Evolutionary conservation across 306 rosid species (phyloP).

Genomic region (Vigna nakashimae): DNA sequence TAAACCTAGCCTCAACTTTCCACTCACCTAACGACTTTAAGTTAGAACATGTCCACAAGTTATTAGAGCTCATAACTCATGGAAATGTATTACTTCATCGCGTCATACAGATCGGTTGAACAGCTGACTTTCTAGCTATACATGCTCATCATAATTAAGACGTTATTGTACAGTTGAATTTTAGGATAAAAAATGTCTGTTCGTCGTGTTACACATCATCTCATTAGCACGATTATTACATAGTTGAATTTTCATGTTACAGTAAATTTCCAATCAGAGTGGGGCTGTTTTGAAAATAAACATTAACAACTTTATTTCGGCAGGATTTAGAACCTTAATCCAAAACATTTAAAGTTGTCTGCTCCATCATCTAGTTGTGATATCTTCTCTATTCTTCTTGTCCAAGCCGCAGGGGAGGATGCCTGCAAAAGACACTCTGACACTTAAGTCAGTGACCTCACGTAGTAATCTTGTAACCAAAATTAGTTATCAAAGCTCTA

Average conservation of each 20-base stretch:
- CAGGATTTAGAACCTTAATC: no score
- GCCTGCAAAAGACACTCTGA: no score
- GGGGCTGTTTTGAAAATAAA: background rate
- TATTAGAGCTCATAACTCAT: background rate
- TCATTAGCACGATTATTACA: background rate
- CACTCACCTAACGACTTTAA: slow-evolving; percentile 1
- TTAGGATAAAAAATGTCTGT: background rate
- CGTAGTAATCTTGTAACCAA: no score
- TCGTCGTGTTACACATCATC: background rate
- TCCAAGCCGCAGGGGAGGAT: no score
- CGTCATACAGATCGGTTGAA: background rate
- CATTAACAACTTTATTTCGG: no score
- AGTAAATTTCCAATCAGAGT: background rate
- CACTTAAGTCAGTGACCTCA: no score
- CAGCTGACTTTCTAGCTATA: background rate
- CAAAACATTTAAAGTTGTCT: no score
- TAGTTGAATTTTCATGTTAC: background rate
- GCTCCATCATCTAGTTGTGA: no score
- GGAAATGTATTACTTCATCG: background rate
- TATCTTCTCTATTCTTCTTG: no score
- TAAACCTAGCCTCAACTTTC: no score
- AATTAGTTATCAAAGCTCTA: no score
- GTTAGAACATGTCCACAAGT: background rate
- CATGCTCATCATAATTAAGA: background rate
- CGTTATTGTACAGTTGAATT: background rate